These are phyloP conservation scores for Boletus reticulatus DNA, from an alignment of 768 basidiomycete species.

Conservation along the genomic window DNA sequence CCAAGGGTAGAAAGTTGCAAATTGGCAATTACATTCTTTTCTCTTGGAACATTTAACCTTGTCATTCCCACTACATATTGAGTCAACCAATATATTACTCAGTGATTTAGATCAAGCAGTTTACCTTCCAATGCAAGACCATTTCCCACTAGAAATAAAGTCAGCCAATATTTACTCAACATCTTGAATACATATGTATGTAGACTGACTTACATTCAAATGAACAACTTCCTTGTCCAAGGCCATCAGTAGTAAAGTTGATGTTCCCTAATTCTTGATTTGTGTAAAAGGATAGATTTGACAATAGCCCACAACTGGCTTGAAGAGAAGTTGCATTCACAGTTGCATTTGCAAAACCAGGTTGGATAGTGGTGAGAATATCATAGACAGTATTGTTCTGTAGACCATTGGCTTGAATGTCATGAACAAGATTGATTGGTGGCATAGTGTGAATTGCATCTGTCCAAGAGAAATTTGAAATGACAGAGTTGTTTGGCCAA, in stretches of 20 bases:
- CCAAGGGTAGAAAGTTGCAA: not conserved
- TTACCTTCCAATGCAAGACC: not conserved
- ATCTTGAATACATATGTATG: not conserved
- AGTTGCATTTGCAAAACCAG: not conserved
- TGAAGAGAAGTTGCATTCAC: constrained; percentile 14
- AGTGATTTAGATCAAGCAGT: no score
- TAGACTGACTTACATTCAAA: not conserved
- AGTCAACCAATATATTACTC: no score
- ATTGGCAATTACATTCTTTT: no score
- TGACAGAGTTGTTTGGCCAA: constrained; percentile 7
- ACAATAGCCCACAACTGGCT: constrained; percentile 6
- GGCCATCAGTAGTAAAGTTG: not conserved
- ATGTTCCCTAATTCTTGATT: no score
- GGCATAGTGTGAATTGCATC: not conserved
- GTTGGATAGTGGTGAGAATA: not conserved
- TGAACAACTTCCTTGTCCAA: not conserved
- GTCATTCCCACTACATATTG: no score
- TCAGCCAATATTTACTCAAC: not conserved
- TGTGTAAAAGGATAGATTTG: constrained; percentile 2
- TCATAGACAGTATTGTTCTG: constrained; percentile 16
- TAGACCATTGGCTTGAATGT: constrained; percentile 4
- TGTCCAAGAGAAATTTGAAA: not conserved
- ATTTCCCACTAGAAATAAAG: not conserved
- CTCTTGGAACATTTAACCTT: no score
- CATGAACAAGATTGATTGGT: not conserved